Base-by-base conservation (phyloP, 1,284 basidiomycete genomes). In the Peniophora sp. region DNA sequence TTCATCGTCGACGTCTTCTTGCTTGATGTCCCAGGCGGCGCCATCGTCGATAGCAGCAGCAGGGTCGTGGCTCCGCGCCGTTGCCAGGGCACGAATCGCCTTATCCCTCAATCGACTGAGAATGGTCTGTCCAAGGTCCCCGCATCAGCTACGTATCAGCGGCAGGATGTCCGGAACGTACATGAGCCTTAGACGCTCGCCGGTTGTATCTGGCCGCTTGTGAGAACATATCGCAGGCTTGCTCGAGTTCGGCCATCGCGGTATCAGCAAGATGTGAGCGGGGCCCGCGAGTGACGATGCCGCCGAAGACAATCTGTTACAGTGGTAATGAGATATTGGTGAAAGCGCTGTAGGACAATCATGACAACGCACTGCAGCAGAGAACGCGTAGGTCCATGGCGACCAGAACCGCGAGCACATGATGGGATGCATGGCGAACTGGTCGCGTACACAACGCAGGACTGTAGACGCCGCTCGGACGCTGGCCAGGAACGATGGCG, bases 21-120 rank as follows among this genome's bases (percentile, higher is more conserved):
- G 58, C 17, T 61, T 61, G 47, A 76, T 62, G 24, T 65, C 64
- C 76, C 74, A 78, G 6, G 69, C 60, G 20, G 70, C 70, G 10
- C 67, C 68, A 3, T 69, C 59, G n/a, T 66, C 63, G 8, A 58
- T 62, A 2, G 59, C 56, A 17, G 55, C 47, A 0, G 62, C 54
- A 0, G 64, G 53, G 18, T 63, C 56, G 20, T 71, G 68, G 24
- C 57, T 68, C 52, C 71, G 68, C 6, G 66, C 68, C 2, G 63
- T 52, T 3, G 67, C 61, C 2, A 82, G 63, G 12, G 77, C 76
- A 20, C 63, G 57, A 11, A 71, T 74, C 0, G 81, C 81, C 61
- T 83, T 84, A 43, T 79, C 78, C 18, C 68, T 70, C 11, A 85
- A 63, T 50, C 70, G 79, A 1, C 63, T 72, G 1, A 84, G 61